Evolutionary conservation across 768 basidiomycete species (phyloP).

Genomic region (Russula foetens): DNA sequence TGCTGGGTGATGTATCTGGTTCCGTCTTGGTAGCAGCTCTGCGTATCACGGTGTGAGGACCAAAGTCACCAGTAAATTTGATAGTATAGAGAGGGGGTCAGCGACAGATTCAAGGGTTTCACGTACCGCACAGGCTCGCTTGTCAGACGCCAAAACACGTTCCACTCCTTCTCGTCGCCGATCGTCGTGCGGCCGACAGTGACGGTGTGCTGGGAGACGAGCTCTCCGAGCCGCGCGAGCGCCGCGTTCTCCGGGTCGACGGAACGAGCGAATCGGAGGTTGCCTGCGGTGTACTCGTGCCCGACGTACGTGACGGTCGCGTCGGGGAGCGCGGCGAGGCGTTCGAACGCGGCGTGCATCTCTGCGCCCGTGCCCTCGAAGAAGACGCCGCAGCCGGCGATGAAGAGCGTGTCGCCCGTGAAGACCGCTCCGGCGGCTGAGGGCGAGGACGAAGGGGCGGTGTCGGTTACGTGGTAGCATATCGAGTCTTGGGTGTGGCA

Average conservation of each 20-base stretch:
- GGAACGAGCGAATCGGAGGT: conserved; percentile 58
- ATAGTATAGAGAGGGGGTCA: background rate
- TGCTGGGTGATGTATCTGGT: conserved; percentile 37
- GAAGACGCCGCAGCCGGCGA: conserved; percentile 86
- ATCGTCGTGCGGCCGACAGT: conserved; percentile 85
- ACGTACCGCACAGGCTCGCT: conserved; percentile 55
- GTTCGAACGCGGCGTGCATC: conserved; percentile 71
- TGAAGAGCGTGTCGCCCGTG: conserved; percentile 91
- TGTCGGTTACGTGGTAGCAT: conserved; percentile 65
- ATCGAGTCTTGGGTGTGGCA: conserved; percentile 98
- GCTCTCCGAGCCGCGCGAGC: conserved; percentile 47
- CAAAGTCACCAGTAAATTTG: background rate
- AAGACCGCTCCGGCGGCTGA: conserved; percentile 69
- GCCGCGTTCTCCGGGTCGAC: conserved; percentile 58
- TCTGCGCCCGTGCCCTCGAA: conserved; percentile 77
- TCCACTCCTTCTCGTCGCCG: conserved; percentile 90
- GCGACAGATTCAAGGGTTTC: background rate
- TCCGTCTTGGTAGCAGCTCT: conserved; percentile 45
- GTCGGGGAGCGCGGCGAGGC: conserved; percentile 68
- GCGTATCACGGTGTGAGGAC: background rate
- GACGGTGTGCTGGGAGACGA: conserved; percentile 49
- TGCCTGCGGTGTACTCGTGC: conserved; percentile 84
- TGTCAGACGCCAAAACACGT: conserved; percentile 84
- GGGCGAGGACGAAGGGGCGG: conserved; percentile 26
- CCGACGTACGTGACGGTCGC: conserved; percentile 80